phyloP scores from a whole-genome alignment of 495 filamentous ascomycete genomes.

The Penicillium atrosanguineum region DNA sequence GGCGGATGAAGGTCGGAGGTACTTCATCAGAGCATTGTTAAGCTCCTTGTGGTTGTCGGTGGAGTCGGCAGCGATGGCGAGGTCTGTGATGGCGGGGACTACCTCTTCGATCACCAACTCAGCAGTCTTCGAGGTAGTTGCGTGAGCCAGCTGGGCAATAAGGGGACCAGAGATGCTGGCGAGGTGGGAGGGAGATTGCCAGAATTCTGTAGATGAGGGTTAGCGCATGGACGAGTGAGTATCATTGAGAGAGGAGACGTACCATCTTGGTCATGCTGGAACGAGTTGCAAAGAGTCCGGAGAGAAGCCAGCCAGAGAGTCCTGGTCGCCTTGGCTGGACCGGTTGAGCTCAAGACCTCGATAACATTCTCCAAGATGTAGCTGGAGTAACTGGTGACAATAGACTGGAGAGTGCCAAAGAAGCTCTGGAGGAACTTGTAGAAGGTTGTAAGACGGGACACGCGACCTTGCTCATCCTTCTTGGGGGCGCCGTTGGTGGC shows the following conservation, averaged over 20 bases:
- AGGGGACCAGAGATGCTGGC: constrained; percentile 64
- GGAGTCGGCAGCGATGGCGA: constrained; percentile 73
- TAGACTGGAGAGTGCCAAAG: constrained; percentile 83
- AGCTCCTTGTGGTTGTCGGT: constrained; percentile 86
- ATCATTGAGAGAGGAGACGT: constrained; percentile 12
- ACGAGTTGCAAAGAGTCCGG: constrained; percentile 65
- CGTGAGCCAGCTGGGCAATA: constrained; percentile 62
- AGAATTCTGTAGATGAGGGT: constrained; percentile 57
- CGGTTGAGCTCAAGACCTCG: constrained; percentile 54
- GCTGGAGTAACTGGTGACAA: constrained; percentile 85
- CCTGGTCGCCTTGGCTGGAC: constrained; percentile 48
- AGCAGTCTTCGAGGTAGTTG: constrained; percentile 38
- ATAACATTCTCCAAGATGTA: constrained; percentile 76
- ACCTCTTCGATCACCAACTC: constrained; percentile 45
- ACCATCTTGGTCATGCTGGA: constrained; percentile 77
- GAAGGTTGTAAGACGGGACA: constrained; percentile 62
- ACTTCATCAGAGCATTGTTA: constrained; percentile 70
- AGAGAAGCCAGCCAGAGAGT: constrained; percentile 63
- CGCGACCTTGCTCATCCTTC: constrained; percentile 53
- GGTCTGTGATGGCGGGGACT: constrained; percentile 64
- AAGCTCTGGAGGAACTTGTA: constrained; percentile 78
- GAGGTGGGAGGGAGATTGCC: constrained; percentile 88
- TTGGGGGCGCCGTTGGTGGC: constrained; percentile 55
- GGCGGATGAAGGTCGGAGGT: constrained; percentile 65
- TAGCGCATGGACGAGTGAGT: not conserved